Base-by-base conservation (phyloP, 345 rosid species). In the Boechera retrofracta region DNA sequence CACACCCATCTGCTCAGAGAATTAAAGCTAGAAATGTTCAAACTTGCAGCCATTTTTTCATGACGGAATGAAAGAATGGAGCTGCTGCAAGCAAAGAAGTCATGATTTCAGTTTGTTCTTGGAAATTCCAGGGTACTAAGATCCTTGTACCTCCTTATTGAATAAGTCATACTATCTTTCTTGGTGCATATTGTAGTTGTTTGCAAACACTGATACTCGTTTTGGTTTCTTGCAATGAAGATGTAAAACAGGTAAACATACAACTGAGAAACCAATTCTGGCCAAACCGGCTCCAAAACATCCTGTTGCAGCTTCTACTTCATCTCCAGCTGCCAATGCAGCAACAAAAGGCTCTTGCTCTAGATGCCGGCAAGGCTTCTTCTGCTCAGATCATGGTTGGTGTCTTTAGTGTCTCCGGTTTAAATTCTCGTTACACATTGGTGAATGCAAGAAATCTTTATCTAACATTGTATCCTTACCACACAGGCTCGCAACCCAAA, bases 61-160 rank as follows among this genome's bases (percentile, higher is more conserved):
- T 53, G 98, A 95, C 64, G 99, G 98, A 75, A 92, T 84, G 89
- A 95, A 89, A 85, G 98, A 92, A 72, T 92, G 99, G 99, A 91
- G 99, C 71, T 95, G 99, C 84, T 95, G 97, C 89, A 95, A 92
- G 84, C 89, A 89, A 79, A 84, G 87, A 84, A 95, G 98, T 72
- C 96, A 95, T 76, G 97, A 95, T 85, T 95, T 95, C 71, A 86
- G 81, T 65, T 81, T 90, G 66, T 92, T 92, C 78, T 70, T 92
- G 71, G 96, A 84, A 82, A 91, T 95, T 70, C 98, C 96, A 2
- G 98, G 99, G 99, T 93, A 82, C 3, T 39, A 39, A 9, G 29
- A 28, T 35, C 2, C 63, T 81, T 29, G 12, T 39, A 57, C 10
- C 48, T 15, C 15, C 7, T 64, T 26, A n/a, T 47, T 2, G 1